Evolutionary conservation across 306 rosid species (phyloP).

Genomic region (Rubus idaeus): DNA sequence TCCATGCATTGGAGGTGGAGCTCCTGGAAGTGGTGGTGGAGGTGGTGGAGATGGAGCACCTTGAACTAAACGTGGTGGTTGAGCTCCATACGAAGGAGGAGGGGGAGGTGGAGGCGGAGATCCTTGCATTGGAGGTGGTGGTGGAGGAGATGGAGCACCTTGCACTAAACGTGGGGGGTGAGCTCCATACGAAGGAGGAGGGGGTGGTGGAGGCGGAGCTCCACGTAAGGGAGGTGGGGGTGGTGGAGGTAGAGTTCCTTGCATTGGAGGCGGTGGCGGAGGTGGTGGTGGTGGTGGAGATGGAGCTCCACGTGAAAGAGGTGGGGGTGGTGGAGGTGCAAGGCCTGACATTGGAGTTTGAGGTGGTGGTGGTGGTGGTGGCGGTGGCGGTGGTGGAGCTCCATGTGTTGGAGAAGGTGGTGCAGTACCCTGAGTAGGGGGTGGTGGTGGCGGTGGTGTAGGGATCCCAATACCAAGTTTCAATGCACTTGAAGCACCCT

Average conservation of each 20-base stretch:
- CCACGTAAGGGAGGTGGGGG: slow-evolving; percentile 14
- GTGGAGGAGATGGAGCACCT: slow-evolving; percentile 37
- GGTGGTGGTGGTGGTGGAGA: slow-evolving; percentile 29
- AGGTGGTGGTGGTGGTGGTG: slow-evolving; percentile 26
- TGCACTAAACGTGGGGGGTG: slow-evolving; percentile 17
- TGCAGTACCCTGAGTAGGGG: background rate
- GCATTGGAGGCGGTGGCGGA: slow-evolving; percentile 1
- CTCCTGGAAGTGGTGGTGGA: slow-evolving; percentile 24
- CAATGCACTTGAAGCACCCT: slow-evolving; percentile 21
- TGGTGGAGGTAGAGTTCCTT: slow-evolving; percentile 31
- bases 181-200: slow-evolving; percentile 11
- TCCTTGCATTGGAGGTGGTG: slow-evolving; percentile 24
- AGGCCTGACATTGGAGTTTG: slow-evolving; percentile 13
- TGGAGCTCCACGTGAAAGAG: slow-evolving; percentile 23
- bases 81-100: background rate
- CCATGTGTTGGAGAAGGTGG: slow-evolving; percentile 16
- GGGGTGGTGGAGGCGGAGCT: slow-evolving; percentile 42
- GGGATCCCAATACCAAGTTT: slow-evolving; percentile 27
- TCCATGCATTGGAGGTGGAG: slow-evolving; percentile 18
- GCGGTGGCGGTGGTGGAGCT: slow-evolving; percentile 30
- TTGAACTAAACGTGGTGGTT: slow-evolving; percentile 4
- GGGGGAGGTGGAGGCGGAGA: slow-evolving; percentile 41
- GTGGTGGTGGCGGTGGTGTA: slow-evolving; percentile 21
- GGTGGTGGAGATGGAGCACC: slow-evolving; percentile 32
- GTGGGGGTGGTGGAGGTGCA: slow-evolving; percentile 36